These are phyloP conservation scores for Hyaloscypha finlandica DNA, from an alignment of 495 filamentous ascomycete species.

Conservation along the genomic window DNA sequence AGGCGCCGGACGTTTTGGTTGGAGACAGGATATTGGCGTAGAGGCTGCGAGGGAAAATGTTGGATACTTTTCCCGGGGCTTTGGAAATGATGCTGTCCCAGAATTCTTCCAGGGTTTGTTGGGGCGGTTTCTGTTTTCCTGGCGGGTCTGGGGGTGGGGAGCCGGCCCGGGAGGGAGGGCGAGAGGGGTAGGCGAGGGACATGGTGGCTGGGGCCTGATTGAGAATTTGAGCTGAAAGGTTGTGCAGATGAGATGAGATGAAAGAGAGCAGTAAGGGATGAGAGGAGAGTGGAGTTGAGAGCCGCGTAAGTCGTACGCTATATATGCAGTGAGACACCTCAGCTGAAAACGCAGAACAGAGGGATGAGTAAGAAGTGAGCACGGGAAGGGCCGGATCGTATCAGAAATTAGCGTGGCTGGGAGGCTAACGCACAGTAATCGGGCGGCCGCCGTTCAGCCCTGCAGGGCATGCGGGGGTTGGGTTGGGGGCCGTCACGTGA, in stretches of 20 bases:
- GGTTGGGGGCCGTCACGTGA: no score
- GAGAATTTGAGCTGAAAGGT: neutral
- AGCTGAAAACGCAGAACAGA: no score
- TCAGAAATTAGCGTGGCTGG: no score
- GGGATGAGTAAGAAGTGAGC: no score
- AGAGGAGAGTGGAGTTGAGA: neutral
- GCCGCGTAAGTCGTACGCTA: no score
- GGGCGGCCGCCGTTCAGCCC: no score
- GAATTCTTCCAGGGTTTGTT: neutral
- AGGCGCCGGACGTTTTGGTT: neutral
- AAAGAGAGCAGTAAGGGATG: neutral
- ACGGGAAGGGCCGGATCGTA: no score
- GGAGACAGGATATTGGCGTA: slow-evolving; percentile 3
- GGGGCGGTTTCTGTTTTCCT: neutral
- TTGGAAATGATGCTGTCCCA: slow-evolving; percentile 7
- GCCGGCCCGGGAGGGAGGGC: neutral
- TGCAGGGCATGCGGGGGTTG: no score
- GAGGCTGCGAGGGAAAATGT: neutral
- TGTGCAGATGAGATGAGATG: neutral
- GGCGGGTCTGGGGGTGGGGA: neutral
- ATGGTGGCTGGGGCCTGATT: neutral
- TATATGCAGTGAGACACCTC: no score
- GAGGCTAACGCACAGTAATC: no score
- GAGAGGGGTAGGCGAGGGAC: neutral
- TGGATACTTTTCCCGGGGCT: neutral